A percentile compares a stretch with the other conserved stretches of the same genome.
Evolutionary conservation across 2,329 filamentous ascomycete genomes (phyloP).

Genomic region (Fusarium sp.): DNA sequence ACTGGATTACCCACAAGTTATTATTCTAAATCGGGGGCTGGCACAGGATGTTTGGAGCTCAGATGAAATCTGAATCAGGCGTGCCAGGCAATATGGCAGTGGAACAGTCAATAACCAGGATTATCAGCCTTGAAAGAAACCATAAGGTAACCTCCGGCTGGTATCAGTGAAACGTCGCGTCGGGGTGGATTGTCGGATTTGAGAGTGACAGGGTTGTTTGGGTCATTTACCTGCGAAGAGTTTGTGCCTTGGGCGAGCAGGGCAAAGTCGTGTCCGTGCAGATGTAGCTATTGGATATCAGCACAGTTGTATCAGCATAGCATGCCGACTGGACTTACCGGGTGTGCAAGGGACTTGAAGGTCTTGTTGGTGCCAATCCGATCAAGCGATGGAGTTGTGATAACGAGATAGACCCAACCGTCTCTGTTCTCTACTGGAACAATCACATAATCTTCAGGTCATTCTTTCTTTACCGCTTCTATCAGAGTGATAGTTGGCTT

Average conservation of each 20-base stretch:
- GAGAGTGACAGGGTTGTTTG: not conserved
- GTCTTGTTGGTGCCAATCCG: not conserved
- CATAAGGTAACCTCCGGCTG: conserved; percentile 10
- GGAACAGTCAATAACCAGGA: conserved; percentile 21
- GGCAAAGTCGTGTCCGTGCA: conserved; percentile 21
- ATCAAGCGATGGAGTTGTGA: not conserved
- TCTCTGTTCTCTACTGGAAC: conserved; percentile 1
- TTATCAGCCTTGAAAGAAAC: conserved; percentile 19
- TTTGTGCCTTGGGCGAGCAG: conserved; percentile 15
- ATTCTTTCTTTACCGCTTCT: not conserved
- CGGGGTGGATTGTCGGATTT: conserved; percentile 19
- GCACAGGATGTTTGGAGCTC: too few species aligned
- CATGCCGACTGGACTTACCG: not conserved
- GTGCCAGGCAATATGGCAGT: conserved; percentile 24
- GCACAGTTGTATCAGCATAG: not conserved
- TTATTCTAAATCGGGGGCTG: too few species aligned
- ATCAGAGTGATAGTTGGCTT: conserved; percentile 9
- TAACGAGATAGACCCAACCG: conserved; percentile 21
- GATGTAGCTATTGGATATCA: not conserved
- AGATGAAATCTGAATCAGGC: not conserved
- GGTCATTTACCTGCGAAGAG: not conserved
- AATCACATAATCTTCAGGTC: not conserved
- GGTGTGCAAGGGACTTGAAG: conserved; percentile 7
- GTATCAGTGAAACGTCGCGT: conserved; percentile 15
- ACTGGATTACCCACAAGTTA: too few species aligned